Evolutionary conservation across 1,284 basidiomycete genomes (phyloP).

Genomic region (Fistulina hepatica): DNA sequence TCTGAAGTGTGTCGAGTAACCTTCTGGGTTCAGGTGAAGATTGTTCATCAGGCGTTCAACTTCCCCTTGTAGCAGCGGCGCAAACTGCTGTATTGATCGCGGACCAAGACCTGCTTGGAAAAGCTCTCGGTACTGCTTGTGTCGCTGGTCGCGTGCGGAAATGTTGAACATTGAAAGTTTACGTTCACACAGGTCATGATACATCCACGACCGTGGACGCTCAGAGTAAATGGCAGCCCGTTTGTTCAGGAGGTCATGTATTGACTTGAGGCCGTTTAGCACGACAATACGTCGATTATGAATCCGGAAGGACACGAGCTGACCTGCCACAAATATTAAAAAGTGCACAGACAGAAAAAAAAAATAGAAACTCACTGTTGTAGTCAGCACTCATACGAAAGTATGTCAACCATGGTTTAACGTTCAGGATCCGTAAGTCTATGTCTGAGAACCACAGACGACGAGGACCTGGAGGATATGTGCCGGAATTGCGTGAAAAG

Average conservation of each 20-base stretch:
- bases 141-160: constrained; percentile 25
- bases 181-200: constrained; percentile 30
- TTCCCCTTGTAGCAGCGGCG: constrained; percentile 25
- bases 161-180: constrained; percentile 29
- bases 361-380: too few relatives aligned
- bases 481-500: too few relatives aligned
- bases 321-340: constrained; percentile 13
- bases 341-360: neutral
- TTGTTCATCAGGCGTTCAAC: constrained; percentile 22
- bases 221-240: constrained; percentile 29
- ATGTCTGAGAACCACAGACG: too few relatives aligned
- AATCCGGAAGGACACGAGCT: constrained; percentile 27
- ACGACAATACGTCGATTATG: constrained; percentile 27
- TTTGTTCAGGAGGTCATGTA: constrained; percentile 30
- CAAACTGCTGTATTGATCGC: constrained; percentile 23
- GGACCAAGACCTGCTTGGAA: constrained; percentile 27
- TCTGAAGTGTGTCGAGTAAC: constrained; percentile 26
- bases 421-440: too few relatives aligned
- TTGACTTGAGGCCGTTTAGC: constrained; percentile 25
- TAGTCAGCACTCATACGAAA: too few relatives aligned
- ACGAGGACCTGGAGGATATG: too few relatives aligned
- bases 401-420: too few relatives aligned
- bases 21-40: constrained; percentile 21
- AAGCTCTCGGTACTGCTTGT: constrained; percentile 29
- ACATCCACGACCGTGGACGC: constrained; percentile 32